Conservation (phyloP, 192 early-diverging fungal species). For the Coemansia sp. region DNA sequence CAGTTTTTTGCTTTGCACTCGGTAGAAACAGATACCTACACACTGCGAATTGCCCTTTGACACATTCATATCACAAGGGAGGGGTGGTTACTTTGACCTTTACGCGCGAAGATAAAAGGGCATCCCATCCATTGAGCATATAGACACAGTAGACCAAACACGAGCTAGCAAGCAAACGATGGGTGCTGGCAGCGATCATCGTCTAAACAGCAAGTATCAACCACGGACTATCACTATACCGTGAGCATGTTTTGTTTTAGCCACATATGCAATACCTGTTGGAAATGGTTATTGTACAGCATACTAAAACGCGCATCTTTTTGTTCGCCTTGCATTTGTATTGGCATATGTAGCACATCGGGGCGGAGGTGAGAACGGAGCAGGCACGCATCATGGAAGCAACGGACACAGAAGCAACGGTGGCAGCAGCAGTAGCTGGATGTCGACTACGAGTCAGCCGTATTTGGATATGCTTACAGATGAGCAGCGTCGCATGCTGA, state of each 20-base stretch:
- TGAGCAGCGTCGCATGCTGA: constrained; percentile 47
- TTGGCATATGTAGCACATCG: constrained; percentile 20
- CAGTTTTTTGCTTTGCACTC: too few relatives aligned
- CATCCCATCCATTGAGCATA: too few relatives aligned
- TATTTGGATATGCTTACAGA: constrained; percentile 38
- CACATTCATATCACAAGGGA: too few relatives aligned
- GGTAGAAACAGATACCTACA: too few relatives aligned
- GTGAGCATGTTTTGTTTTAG: background rate
- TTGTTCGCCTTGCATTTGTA: background rate
- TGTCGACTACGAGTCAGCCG: constrained; percentile 3
- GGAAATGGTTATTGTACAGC: background rate
- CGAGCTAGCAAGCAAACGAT: constrained; percentile 1
- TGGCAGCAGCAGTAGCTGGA: constrained; percentile 2
- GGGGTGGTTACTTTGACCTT: too few relatives aligned
- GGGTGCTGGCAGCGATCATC: constrained; percentile 15
- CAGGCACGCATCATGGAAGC: constrained; percentile 6
- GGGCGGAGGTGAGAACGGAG: constrained; percentile 22
- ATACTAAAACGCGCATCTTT: background rate
- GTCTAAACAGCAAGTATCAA: constrained; percentile 32
- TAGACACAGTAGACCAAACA: too few relatives aligned
- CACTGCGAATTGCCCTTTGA: too few relatives aligned
- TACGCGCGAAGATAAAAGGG: too few relatives aligned
- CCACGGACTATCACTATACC: background rate
- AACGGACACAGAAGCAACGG: constrained; percentile 12
- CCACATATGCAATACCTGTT: background rate